A percentile compares a stretch with the other conserved stretches of the same genome.
Conservation (phyloP, 495 filamentous ascomycete genomes). For the Penicillium salamii region DNA sequence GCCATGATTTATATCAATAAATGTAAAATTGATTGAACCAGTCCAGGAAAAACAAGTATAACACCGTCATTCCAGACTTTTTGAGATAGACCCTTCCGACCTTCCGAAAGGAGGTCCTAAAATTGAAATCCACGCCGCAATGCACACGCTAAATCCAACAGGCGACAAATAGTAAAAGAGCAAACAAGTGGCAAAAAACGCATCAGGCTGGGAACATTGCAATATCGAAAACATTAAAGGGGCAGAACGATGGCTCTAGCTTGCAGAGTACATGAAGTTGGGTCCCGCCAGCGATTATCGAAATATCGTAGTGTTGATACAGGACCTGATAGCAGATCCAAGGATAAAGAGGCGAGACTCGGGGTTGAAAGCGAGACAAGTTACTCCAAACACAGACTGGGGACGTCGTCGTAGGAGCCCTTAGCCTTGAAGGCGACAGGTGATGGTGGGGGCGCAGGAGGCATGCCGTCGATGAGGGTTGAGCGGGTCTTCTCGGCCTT, state of each 20-base stretch:
- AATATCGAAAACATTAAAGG: neutral
- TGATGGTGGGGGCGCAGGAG: constrained; percentile 47
- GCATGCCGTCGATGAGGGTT: constrained; percentile 35
- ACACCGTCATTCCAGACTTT: constrained; percentile 9
- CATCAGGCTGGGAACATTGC: constrained; percentile 1
- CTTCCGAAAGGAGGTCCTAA: neutral
- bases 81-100: neutral
- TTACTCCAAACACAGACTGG: constrained; percentile 22
- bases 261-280: neutral
- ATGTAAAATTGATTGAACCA: neutral
- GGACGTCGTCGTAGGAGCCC: constrained; percentile 13
- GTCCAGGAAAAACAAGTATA: neutral
- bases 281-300: neutral
- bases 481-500: constrained; percentile 19
- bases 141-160: constrained; percentile 11
- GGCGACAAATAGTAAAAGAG: neutral
- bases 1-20: too few relatives aligned
- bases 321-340: neutral
- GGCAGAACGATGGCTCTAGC: neutral
- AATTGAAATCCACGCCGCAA: constrained; percentile 9
- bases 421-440: constrained; percentile 39
- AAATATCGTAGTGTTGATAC: neutral
- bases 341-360: neutral
- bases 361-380: neutral
- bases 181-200: neutral